Evolutionary conservation across 495 filamentous ascomycete genomes (phyloP).

Genomic region (Penicillium longicatenatum): DNA sequence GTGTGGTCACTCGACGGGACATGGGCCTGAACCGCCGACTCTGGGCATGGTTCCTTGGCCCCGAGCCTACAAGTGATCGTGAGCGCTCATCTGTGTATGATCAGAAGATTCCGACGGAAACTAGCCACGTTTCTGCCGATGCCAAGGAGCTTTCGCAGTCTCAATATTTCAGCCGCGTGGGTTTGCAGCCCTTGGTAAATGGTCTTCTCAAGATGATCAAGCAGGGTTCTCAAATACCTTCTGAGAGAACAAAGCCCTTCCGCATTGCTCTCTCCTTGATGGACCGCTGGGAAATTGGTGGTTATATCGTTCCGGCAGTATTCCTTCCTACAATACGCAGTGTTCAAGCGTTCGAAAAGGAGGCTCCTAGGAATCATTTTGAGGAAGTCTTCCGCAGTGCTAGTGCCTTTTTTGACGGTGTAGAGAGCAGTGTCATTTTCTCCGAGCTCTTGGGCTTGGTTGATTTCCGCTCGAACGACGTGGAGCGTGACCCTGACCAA

Average conservation of each 20-base stretch:
- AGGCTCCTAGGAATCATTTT: constrained; percentile 63
- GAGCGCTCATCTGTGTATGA: constrained; percentile 47
- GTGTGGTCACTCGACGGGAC: constrained; percentile 83
- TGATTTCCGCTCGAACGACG: constrained; percentile 32
- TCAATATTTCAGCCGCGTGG: constrained; percentile 79
- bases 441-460: constrained; percentile 67
- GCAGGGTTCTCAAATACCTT: constrained; percentile 50
- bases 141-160: constrained; percentile 49
- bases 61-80: constrained; percentile 59
- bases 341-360: constrained; percentile 67
- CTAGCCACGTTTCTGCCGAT: constrained; percentile 44
- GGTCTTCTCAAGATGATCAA: constrained; percentile 80
- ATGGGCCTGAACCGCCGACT: constrained; percentile 95
- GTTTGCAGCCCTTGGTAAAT: constrained; percentile 68
- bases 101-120: constrained; percentile 47
- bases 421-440: constrained; percentile 93
- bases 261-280: constrained; percentile 91
- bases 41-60: constrained; percentile 96
- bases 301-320: constrained; percentile 79
- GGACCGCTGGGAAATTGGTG: constrained; percentile 97
- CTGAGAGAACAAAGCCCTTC: constrained; percentile 82
- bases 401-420: constrained; percentile 93
- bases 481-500: constrained; percentile 50
- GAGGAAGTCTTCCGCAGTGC: constrained; percentile 90
- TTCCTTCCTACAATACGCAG: constrained; percentile 85